Evolutionary conservation across 371 early-diverging fungal genomes (phyloP).

Genomic region (Mucor irregularis): DNA sequence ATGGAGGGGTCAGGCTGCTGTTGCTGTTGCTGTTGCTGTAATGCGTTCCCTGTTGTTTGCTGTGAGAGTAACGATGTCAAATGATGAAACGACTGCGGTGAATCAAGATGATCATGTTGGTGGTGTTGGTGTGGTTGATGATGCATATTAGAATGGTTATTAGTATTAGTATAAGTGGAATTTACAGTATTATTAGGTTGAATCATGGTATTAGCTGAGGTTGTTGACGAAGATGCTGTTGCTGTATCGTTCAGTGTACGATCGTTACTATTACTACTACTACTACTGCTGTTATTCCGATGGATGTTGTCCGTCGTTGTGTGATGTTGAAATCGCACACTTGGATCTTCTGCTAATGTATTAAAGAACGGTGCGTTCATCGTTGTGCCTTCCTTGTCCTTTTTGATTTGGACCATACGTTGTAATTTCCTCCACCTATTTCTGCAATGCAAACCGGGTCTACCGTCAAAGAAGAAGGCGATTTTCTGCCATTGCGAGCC

Average conservation of each 20-base stretch:
- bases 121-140: slow-evolving; percentile 5
- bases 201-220: background rate
- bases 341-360: slow-evolving; percentile 29
- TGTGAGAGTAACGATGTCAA: slow-evolving; percentile 1
- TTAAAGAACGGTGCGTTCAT: slow-evolving; percentile 29
- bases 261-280: slow-evolving; percentile 5
- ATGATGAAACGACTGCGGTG: slow-evolving; percentile 12
- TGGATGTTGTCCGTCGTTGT: too few species aligned
- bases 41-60: background rate
- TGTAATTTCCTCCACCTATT: slow-evolving; percentile 82
- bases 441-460: slow-evolving; percentile 81
- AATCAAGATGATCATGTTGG: background rate
- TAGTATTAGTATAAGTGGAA: slow-evolving; percentile 1
- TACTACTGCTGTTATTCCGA: background rate
- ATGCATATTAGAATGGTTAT: background rate
- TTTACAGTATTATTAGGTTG: background rate
- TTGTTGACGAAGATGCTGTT: slow-evolving; percentile 10
- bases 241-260: slow-evolving; percentile 16
- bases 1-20: slow-evolving; percentile 28
- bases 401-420: slow-evolving; percentile 60
- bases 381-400: slow-evolving; percentile 33
- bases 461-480: slow-evolving; percentile 74
- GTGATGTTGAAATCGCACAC: slow-evolving; percentile 6
- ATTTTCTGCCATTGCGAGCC: slow-evolving; percentile 87
- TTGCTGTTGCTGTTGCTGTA: slow-evolving; percentile 6